phyloP scores from a whole-genome alignment of 2,329 filamentous ascomycete species.

The Verticillium alfalfae region DNA sequence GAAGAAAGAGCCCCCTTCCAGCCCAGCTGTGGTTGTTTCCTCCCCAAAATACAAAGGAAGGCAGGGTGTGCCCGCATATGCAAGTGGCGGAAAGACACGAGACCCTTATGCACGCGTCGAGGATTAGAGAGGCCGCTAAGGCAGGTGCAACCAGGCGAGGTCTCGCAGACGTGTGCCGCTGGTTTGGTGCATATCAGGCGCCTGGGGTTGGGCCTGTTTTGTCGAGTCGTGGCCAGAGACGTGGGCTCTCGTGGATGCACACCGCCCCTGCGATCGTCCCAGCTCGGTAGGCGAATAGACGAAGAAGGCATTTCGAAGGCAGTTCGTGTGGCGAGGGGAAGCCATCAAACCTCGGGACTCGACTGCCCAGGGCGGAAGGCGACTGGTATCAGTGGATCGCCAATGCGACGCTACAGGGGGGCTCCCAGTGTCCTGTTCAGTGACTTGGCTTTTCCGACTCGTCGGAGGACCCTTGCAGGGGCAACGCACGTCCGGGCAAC shows the following conservation, averaged over 20 bases:
- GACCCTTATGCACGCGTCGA: slow-evolving; percentile 1
- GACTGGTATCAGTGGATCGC: neutral
- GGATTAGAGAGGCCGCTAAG: neutral
- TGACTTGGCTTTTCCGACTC: neutral
- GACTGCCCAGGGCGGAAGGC: neutral
- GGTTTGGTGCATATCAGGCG: slow-evolving; percentile 1
- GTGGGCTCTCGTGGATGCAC: neutral
- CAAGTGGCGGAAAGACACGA: neutral
- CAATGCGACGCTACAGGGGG: neutral
- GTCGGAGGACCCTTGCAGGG: neutral
- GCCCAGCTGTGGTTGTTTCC: neutral
- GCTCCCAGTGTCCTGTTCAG: neutral
- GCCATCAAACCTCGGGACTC: neutral
- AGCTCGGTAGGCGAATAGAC: neutral
- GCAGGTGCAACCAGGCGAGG: neutral
- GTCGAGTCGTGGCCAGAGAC: neutral
- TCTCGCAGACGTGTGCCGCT: neutral
- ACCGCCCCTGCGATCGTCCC: neutral
- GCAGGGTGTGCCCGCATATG: neutral
- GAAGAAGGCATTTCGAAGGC: neutral
- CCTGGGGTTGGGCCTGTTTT: neutral
- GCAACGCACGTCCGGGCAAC: neutral
- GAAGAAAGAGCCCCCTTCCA: neutral
- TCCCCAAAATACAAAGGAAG: neutral
- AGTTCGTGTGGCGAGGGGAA: neutral